Base-by-base conservation (phyloP, 306 rosid genomes). In the Astragalus glycyphyllos region DNA sequence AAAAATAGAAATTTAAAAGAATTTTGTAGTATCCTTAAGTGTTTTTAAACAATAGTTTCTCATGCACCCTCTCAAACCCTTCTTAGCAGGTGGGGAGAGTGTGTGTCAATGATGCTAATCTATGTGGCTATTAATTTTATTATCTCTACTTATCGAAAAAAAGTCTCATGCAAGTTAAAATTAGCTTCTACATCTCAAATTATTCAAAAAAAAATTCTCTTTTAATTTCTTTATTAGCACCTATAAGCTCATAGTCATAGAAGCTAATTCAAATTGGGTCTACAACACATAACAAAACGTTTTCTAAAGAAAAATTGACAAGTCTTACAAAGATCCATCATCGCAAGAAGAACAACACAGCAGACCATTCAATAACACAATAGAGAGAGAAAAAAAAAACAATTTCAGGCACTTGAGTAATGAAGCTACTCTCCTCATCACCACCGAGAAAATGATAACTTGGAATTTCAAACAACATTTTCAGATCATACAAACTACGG, bases 111-210 rank as follows among this genome's bases (percentile, higher is more conserved):
- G n/a, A n/a, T n/a, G n/a, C n/a, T n/a, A n/a, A n/a, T n/a, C n/a
- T n/a, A n/a, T n/a, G n/a, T n/a, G n/a, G n/a, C n/a, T n/a, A n/a
- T n/a, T n/a, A n/a, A n/a, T n/a, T n/a, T n/a, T n/a, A n/a, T n/a
- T n/a, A n/a, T n/a, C n/a, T n/a, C n/a, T n/a, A n/a, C n/a, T n/a
- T n/a, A n/a, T n/a, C n/a, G n/a, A n/a, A n/a, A n/a, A n/a, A n/a
- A n/a, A n/a, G n/a, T 58, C 45, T 7, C 64, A 3, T 32, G 29
- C 7, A 58, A 58, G 65, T 20, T 14, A 14, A 59, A 59, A 59
- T 58, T 13, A 35, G n/a, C 10, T 14, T 13, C 31, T 5, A 5
- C 14, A 15, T 58, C 44, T 31, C 20, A 58, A 31, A 56, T 29
- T 13, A n/a, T 58, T 34, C 64, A 32, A 13, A n/a, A 13, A 58